Evolutionary conservation across 2,329 filamentous ascomycete genomes (phyloP).

Genomic region (Hymenoscyphus albidus): DNA sequence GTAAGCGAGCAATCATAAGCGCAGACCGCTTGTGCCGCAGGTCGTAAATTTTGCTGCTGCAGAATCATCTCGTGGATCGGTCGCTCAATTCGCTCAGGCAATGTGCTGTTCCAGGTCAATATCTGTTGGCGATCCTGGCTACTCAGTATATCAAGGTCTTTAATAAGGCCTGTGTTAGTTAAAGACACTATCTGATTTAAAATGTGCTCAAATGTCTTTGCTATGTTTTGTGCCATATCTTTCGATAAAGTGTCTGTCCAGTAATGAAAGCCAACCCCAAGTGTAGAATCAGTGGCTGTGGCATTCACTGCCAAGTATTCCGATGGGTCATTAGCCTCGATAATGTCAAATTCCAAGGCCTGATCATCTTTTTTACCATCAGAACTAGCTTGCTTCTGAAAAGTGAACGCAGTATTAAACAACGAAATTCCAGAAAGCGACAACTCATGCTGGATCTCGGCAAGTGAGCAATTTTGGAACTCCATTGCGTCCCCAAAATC

Average conservation of each 20-base stretch:
- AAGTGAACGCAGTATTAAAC: constrained; percentile 42
- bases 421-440: constrained; percentile 36
- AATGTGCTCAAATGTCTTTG: constrained; percentile 13
- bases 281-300: constrained; percentile 36
- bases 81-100: neutral
- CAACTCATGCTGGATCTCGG: constrained; percentile 34
- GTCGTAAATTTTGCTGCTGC: neutral
- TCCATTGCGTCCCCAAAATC: constrained; percentile 10
- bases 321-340: constrained; percentile 37
- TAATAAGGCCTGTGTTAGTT: constrained; percentile 2
- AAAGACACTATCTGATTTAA: constrained; percentile 9
- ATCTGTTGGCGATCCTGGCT: constrained; percentile 8
- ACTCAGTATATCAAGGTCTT: constrained; percentile 9
- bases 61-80: constrained; percentile 8
- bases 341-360: constrained; percentile 34
- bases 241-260: constrained; percentile 12
- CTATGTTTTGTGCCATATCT: constrained; percentile 10
- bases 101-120: neutral
- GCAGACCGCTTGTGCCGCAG: neutral
- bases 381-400: constrained; percentile 33
- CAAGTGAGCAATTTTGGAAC: constrained; percentile 14
- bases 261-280: constrained; percentile 39
- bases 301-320: constrained; percentile 42
- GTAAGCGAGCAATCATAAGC: constrained; percentile 11
- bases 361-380: neutral